Evolutionary conservation across 345 rosid species (phyloP).

Genomic region (Microthlaspi erraticum): DNA sequence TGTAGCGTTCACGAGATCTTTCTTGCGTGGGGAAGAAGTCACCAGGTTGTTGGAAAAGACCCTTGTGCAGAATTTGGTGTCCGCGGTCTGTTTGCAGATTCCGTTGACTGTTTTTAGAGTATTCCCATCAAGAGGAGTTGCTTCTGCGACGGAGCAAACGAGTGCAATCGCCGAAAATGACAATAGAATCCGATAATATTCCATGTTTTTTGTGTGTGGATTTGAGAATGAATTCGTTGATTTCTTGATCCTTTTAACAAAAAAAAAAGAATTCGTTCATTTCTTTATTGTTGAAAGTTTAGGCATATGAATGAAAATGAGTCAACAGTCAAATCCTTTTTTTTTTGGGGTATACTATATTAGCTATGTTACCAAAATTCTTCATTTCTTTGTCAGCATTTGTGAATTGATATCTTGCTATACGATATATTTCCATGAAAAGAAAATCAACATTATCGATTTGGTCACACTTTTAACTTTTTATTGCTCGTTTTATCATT

Average conservation of each 20-base stretch:
- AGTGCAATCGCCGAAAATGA: background rate
- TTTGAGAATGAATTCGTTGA: background rate
- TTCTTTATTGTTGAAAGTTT: conserved; percentile 9
- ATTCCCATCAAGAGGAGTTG: background rate
- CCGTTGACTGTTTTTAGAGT: conserved; percentile 7
- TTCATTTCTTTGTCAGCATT: background rate
- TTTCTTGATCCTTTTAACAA: too few species aligned
- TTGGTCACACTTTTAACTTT: background rate
- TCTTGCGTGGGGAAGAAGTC: conserved; percentile 22
- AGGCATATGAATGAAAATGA: conserved; percentile 13
- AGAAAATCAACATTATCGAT: too few species aligned
- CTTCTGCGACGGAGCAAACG: conserved; percentile 16
- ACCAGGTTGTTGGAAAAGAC: conserved; percentile 12
- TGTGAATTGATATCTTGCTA: background rate
- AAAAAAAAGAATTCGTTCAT: background rate
- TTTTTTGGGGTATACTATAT: background rate
- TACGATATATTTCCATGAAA: background rate
- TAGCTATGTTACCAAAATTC: background rate
- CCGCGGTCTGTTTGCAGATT: conserved; percentile 39
- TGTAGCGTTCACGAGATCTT: conserved; percentile 41
- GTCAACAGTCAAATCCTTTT: conserved; percentile 35
- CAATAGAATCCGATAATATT: conserved; percentile 20
- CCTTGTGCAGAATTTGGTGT: conserved; percentile 12
- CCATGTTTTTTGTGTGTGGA: conserved; percentile 16
- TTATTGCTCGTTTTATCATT: too few species aligned